Conservation (phyloP, 1,284 basidiomycete genomes). For the Gomphus sp. region DNA sequence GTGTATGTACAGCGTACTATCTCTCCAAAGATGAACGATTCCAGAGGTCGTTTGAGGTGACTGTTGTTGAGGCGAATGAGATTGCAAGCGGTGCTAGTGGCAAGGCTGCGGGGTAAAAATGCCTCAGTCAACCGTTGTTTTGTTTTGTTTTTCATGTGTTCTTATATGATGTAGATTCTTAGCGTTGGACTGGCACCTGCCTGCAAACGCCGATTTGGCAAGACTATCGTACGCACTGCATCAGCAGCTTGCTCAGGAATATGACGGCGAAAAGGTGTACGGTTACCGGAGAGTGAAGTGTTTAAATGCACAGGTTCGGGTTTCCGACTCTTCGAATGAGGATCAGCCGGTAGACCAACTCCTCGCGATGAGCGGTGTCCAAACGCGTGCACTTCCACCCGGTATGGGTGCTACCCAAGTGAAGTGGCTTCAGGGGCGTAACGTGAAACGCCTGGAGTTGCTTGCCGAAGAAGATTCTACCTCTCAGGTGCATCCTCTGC, state of each 20-base stretch:
- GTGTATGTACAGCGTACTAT: slow-evolving; percentile 45
- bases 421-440: neutral
- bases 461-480: slow-evolving; percentile 31
- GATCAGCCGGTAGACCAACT: neutral
- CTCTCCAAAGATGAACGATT: slow-evolving; percentile 22
- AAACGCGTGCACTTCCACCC: neutral
- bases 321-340: neutral
- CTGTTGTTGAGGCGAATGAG: slow-evolving; percentile 35
- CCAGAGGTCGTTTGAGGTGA: slow-evolving; percentile 6
- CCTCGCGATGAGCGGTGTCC: neutral
- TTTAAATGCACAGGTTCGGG: slow-evolving; percentile 13
- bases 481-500: slow-evolving; percentile 40
- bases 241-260: slow-evolving; percentile 39
- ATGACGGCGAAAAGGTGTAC: slow-evolving; percentile 43
- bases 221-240: slow-evolving; percentile 52
- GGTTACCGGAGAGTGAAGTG: slow-evolving; percentile 37
- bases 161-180: slow-evolving; percentile 29
- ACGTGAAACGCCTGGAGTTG: slow-evolving; percentile 15
- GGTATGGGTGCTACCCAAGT: neutral
- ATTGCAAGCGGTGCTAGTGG: slow-evolving; percentile 49
- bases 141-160: neutral
- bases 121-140: neutral
- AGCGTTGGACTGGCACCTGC: slow-evolving; percentile 56
- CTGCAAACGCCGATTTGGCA: slow-evolving; percentile 36
- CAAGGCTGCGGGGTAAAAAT: slow-evolving; percentile 42